Base-by-base conservation (phyloP, 2,329 filamentous ascomycete genomes). In the Trichocomaceae sp. region DNA sequence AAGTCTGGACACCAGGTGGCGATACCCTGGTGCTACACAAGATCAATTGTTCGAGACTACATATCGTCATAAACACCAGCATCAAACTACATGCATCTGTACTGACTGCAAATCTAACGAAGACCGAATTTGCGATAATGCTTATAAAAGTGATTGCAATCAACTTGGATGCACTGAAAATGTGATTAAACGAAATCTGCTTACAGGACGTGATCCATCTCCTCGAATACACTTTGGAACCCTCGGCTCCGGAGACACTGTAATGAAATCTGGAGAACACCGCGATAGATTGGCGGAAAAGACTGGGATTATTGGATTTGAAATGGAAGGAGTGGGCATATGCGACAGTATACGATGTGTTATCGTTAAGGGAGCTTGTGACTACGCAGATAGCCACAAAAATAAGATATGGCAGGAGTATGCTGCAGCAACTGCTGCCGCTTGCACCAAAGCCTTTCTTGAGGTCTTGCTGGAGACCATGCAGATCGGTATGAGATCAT, bases 251-350 rank as follows among this genome's bases (percentile, higher is more conserved):
- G 53, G 47, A 2, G 53, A 53, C 50, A 64, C 62, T 1, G 71
- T 77, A 1, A 71, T 78, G 57, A 75, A 72, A 46, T 69, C 68
- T 15, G 70, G 66, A 2, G 49, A 61, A 12, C 58, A 68, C 15
- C 67, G 74, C 9, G 74, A 77, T 49, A n/a, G 22, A 0, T 60
- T 75, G 13, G 66, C 71, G 1, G 39, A 56, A n/a, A 17, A 55
- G 13, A 26, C 54, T 13, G 47, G 50, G 2, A 33, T 63, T 19
- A 57, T 62, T 37, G 61, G 55, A 2, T 62, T 63, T 47, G 61
- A 63, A 52, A 63, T 63, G 61, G 60, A 62, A 54, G 61, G 58
- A 12, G 60, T 57, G 5, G 61, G 59, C 1, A 49, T 58, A 9
- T 58, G 54, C 49, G 57, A 61, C 15, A 35, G 45, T 22, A 58